These are phyloP conservation scores for Noccaea bulbosa DNA, from an alignment of 345 rosid species.

Conservation along the genomic window DNA sequence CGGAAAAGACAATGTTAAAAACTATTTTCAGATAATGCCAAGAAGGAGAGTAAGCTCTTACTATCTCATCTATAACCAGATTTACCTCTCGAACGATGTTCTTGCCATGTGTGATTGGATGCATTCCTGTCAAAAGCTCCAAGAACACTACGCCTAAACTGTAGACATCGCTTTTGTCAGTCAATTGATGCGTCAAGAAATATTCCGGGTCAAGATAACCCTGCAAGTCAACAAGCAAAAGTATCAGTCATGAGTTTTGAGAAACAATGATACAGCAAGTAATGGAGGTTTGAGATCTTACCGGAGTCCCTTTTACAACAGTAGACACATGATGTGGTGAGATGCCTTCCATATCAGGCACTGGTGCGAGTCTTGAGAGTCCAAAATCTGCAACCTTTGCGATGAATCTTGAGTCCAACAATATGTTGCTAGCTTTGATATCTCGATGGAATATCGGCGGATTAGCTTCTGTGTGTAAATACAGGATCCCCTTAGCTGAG, in stretches of 20 bases:
- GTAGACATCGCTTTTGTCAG: constrained; percentile 96
- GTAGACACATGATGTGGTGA: constrained; percentile 81
- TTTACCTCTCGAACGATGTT: constrained; percentile 94
- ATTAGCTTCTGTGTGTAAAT: constrained; percentile 89
- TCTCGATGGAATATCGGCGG: constrained; percentile 96
- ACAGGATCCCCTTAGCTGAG: constrained; percentile 84
- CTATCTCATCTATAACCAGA: neutral
- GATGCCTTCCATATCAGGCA: constrained; percentile 70
- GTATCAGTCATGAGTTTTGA: constrained; percentile 23
- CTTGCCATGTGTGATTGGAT: constrained; percentile 88
- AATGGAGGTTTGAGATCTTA: constrained; percentile 37
- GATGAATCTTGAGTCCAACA: constrained; percentile 65
- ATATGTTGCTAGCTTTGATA: constrained; percentile 92
- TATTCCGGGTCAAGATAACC: constrained; percentile 98
- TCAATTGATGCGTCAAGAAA: constrained; percentile 88
- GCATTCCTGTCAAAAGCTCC: constrained; percentile 95
- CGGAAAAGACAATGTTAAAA: constrained; percentile 6
- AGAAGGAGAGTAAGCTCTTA: neutral
- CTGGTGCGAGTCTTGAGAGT: constrained; percentile 88
- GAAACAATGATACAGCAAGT: constrained; percentile 9
- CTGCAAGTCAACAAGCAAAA: constrained; percentile 50
- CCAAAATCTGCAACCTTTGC: constrained; percentile 99
- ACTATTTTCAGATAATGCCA: neutral
- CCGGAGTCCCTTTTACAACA: constrained; percentile 93
- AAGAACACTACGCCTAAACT: constrained; percentile 93